These are phyloP conservation scores for Barnettozyma pratensis DNA, from an alignment of 805 yeast species.

Conservation along the genomic window DNA sequence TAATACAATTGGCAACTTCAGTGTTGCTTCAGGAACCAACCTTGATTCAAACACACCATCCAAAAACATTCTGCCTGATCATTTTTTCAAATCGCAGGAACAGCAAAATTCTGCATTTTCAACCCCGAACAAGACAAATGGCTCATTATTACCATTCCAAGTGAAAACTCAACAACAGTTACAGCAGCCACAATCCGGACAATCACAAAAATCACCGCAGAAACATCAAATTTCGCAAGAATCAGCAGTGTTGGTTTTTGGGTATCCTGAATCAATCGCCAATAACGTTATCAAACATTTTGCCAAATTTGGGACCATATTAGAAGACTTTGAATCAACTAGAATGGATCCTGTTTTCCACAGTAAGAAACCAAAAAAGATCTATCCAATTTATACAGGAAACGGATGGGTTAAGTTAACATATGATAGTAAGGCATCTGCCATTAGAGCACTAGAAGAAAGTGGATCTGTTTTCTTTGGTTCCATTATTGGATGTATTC, in stretches of 20 bases:
- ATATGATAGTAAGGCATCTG: conserved; percentile 68
- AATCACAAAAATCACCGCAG: neutral
- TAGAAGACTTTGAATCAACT: conserved; percentile 63
- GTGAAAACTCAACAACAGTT: neutral
- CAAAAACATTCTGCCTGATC: conserved; percentile 6
- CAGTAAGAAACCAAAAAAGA: conserved; percentile 22
- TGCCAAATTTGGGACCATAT: conserved; percentile 69
- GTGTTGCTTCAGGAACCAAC: conserved; percentile 1
- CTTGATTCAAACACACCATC: conserved; percentile 2
- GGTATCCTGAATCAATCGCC: conserved; percentile 78
- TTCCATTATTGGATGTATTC: conserved; percentile 58
- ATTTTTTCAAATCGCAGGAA: conserved; percentile 7
- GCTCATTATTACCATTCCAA: conserved; percentile 1
- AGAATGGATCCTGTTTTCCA: conserved; percentile 24
- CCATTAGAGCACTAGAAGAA: conserved; percentile 79
- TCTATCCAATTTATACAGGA: conserved; percentile 75
- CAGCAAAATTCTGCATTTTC: conserved; percentile 12
- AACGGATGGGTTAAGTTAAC: conserved; percentile 90
- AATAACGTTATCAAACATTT: conserved; percentile 66
- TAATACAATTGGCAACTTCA: conserved; percentile 8
- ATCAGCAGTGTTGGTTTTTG: conserved; percentile 77
- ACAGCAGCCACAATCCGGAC: neutral
- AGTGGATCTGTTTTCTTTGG: conserved; percentile 73
- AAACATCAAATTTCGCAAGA: conserved; percentile 27
- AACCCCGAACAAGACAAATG: conserved; percentile 16